Base-by-base conservation (phyloP, 2,329 filamentous ascomycete species). In the Fusarium armeniacum region DNA sequence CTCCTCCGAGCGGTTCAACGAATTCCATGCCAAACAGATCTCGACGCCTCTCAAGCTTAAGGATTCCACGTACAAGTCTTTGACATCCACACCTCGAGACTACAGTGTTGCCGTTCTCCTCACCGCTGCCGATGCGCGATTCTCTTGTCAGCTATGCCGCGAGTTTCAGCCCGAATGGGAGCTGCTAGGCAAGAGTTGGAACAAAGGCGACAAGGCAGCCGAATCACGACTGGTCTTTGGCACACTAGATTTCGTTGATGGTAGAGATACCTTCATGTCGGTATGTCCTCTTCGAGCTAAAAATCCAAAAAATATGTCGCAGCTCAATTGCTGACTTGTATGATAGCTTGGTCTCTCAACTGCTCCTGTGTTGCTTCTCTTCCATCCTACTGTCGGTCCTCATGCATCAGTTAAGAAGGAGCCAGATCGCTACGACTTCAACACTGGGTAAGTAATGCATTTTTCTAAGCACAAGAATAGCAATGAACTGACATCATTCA, bases 151-250 rank as follows among this genome's bases (percentile, higher is more conserved):
- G 71, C 84, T 98, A 50, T 99, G 96, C 80, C 87, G 89, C 54
- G 93, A 97, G 55, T 97, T 99, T 80, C 92, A 97, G 79, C 91
- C 94, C 2, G 96, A 99, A 81, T 99, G 94, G 92, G 92, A 97
- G 58, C 81, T 98, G 56, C 82, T 99, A 57, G 89, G 88, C 56
- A 92, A 89, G 80, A 96, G 92, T 81, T 99, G 96, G 96, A 85
- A 86, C 67, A 93, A 92, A 79, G 94, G 93, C 10, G 92, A 97
- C 80, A 93, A 91, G 83, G 83, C 88, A 62, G 91, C 85, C 55
- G 86, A 93, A 71, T 91, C 90, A 30, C 87, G 91, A 66, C 75
- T 97, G 69, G 79, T 98, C 45, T 97, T 95, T 81, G 91, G 88
- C 26, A 95, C 92, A 9, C 82, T 99, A 74, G 96, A 99, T 80